Evolutionary conservation across 75 land plant species (phyloP), one percentile per base, ranked within the genome.

Genomic region (Gnetum montanum): DNA sequence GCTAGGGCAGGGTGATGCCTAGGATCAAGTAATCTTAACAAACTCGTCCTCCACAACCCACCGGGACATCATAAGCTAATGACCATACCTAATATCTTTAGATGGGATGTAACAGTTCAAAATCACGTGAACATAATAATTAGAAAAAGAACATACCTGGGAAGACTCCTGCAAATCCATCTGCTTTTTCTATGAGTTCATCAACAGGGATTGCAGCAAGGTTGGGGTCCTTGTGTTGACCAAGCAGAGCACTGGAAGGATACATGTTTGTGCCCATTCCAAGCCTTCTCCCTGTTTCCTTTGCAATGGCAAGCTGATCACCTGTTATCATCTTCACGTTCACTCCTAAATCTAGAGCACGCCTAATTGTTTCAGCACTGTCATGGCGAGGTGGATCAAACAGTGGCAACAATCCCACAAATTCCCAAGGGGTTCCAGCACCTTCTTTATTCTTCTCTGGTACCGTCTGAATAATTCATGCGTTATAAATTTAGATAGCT

Each of bases 301-400:
- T 85, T 6, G 66, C 82, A 38, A 85, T 85, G 4, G 89, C 89
- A 4, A 83, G 68, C 66, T 85, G 90, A 31, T 82, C 88, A 52
- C 88, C 90, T 7, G 86, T 85, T 59, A 85, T 85, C 90, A 85
- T 85, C 66, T 85, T 85, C 31, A 85, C 87, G 58, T 85, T 85
- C 36, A 85, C 86, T 6, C 90, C 90, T 31, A 85, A 79, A 44
- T 85, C 34, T 24, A 82, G 73, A 10, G 90, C 90, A 1, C 68
- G 44, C n/a, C 76, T 60, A 54, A 85, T 85, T 2, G 90, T 85
- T 62, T 85, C 90, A 15, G 82, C 90, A 69, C 82, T 82, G 52
- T 85, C 90, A 52, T 82, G 90, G 45, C 86, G 73, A 22, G 90
- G 90, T 12, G 86, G 90, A 37, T 85, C 90, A 66, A 85, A 85